Percentiles rank a stretch among this genome's conserved stretches.
Conservation (phyloP, 441 rosid genomes). For the Erodium texanum region DNA sequence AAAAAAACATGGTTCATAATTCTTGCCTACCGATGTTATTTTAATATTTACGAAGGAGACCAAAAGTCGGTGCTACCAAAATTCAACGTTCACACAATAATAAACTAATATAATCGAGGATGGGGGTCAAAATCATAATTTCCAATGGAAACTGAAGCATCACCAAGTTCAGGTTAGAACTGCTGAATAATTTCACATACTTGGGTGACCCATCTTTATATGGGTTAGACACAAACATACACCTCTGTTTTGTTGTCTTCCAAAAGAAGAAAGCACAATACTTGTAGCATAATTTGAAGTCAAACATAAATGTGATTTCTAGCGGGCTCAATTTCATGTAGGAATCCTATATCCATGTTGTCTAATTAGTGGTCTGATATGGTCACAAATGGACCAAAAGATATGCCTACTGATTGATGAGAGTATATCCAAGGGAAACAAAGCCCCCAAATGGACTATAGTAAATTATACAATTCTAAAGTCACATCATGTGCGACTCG, state of each 20-base stretch:
- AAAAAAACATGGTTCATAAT: not conserved
- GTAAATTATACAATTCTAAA: too few species aligned
- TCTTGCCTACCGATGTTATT: not conserved
- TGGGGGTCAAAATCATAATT: too few species aligned
- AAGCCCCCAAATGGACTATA: too few species aligned
- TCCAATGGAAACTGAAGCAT: too few species aligned
- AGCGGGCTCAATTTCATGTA: not conserved
- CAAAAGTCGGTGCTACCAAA: not conserved
- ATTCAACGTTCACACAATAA: not conserved
- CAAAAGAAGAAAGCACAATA: not conserved
- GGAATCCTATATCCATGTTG: not conserved
- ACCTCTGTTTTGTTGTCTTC: not conserved
- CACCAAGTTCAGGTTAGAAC: too few species aligned
- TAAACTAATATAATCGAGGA: too few species aligned
- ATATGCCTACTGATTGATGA: not conserved
- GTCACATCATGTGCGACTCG: too few species aligned
- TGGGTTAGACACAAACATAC: not conserved
- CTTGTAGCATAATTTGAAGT: not conserved
- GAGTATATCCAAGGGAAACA: too few species aligned
- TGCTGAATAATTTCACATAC: too few species aligned
- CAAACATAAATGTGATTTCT: not conserved
- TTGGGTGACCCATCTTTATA: not conserved
- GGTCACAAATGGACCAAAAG: not conserved
- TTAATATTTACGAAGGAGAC: not conserved
- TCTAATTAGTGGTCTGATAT: not conserved